phyloP scores from a whole-genome alignment of 305 asterid species.

The Plantago rigida region DNA sequence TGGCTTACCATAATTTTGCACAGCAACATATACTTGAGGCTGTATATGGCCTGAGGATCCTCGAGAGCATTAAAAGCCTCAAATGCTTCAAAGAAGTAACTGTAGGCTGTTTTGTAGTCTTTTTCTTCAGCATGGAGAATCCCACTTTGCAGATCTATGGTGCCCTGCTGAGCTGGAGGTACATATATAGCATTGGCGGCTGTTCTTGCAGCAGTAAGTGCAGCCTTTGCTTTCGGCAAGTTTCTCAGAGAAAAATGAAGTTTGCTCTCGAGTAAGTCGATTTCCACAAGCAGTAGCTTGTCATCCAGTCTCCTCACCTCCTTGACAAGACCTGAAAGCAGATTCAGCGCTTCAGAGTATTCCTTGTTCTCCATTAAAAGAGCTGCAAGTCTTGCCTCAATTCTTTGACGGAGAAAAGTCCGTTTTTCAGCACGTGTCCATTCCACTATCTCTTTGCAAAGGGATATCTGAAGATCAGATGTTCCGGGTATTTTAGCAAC shows the following conservation, averaged over 20 bases:
- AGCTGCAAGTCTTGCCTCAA: constrained; percentile 58
- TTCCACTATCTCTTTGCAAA: constrained; percentile 57
- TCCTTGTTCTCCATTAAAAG: constrained; percentile 55
- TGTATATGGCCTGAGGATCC: constrained; percentile 52
- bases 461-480: constrained; percentile 52
- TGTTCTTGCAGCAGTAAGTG: constrained; percentile 64
- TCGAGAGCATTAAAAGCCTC: constrained; percentile 61
- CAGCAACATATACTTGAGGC: constrained; percentile 57
- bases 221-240: constrained; percentile 62
- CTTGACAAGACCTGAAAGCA: constrained; percentile 53
- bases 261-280: constrained; percentile 59
- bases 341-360: constrained; percentile 49
- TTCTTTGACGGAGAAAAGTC: constrained; percentile 55
- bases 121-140: constrained; percentile 60
- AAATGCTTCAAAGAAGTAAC: constrained; percentile 60
- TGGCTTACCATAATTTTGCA: constrained; percentile 63
- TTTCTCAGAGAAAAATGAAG: constrained; percentile 57
- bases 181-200: constrained; percentile 64
- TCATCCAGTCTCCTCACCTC: constrained; percentile 62
- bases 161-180: constrained; percentile 68
- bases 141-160: constrained; percentile 57
- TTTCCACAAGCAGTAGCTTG: constrained; percentile 52
- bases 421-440: constrained; percentile 61
- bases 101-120: constrained; percentile 63
- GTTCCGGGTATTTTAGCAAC: constrained; percentile 61